Evolutionary conservation across 192 early-diverging fungal species (phyloP).

Genomic region (Lobosporangium transversale): DNA sequence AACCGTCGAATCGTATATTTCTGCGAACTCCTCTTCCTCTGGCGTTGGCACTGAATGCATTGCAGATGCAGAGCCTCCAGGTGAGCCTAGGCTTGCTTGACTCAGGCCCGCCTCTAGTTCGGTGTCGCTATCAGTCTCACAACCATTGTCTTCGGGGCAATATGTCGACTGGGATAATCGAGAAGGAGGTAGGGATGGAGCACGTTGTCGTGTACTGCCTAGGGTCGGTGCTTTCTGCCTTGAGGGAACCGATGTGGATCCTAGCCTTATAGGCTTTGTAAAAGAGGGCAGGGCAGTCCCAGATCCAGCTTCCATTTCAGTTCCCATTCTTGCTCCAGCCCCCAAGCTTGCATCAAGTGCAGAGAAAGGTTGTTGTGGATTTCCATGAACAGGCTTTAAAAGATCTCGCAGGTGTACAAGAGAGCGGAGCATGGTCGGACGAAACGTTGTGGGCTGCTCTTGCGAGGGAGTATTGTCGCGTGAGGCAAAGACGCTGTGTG

Average conservation of each 20-base stretch:
- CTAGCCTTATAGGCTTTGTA: too few relatives aligned
- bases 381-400: background rate
- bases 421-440: constrained; percentile 19
- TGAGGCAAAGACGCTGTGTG: constrained; percentile 25
- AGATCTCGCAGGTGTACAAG: constrained; percentile 24
- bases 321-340: too few relatives aligned
- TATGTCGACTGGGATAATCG: constrained; percentile 16
- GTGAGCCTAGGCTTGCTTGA: background rate
- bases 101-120: background rate
- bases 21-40: constrained; percentile 8
- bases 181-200: constrained; percentile 23
- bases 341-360: background rate
- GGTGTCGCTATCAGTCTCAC: constrained; percentile 5
- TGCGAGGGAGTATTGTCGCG: constrained; percentile 45
- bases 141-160: background rate
- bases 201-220: background rate
- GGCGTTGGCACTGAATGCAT: background rate
- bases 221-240: background rate
- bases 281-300: too few relatives aligned
- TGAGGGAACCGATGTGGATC: background rate
- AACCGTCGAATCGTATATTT: constrained; percentile 41
- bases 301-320: too few relatives aligned
- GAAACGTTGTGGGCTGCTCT: constrained; percentile 30
- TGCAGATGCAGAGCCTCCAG: background rate
- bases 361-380: too few relatives aligned